Conservation (phyloP, 148 eudicot species). For the Persicaria tinctoria region DNA sequence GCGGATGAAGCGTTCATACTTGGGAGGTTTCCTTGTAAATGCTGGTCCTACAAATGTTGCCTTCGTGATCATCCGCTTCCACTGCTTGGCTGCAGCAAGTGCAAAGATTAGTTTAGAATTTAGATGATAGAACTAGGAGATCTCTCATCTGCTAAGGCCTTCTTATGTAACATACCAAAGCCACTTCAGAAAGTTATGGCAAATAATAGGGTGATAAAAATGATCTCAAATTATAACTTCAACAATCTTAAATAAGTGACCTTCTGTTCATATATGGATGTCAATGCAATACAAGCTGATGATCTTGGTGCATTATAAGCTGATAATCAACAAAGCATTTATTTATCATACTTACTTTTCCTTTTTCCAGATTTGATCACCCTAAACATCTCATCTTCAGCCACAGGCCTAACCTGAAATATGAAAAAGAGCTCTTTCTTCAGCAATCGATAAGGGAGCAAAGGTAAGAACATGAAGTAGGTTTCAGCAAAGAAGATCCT, state of each 20-base stretch:
- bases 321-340: background rate
- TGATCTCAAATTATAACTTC: background rate
- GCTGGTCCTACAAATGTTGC: conserved; percentile 91
- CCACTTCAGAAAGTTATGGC: background rate
- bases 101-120: background rate
- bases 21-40: conserved; percentile 95
- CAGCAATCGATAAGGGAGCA: background rate
- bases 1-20: conserved; percentile 92
- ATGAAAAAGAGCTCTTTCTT: background rate
- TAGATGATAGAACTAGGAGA: background rate
- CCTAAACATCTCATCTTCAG: conserved; percentile 98
- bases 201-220: background rate
- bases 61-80: conserved; percentile 98
- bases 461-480: background rate
- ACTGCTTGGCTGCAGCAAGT: conserved; percentile 76
- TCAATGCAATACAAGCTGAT: background rate
- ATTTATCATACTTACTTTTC: conserved; percentile 57
- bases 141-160: background rate
- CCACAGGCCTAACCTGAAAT: conserved; percentile 85
- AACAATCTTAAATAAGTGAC: background rate
- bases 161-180: background rate
- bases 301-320: background rate
- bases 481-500: conserved; percentile 3
- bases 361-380: conserved; percentile 84
- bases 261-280: background rate